A percentile compares a stretch with the other conserved stretches of the same genome.
Conservation (phyloP, 257 asterid genomes). For the Orobanche coerulescens region DNA sequence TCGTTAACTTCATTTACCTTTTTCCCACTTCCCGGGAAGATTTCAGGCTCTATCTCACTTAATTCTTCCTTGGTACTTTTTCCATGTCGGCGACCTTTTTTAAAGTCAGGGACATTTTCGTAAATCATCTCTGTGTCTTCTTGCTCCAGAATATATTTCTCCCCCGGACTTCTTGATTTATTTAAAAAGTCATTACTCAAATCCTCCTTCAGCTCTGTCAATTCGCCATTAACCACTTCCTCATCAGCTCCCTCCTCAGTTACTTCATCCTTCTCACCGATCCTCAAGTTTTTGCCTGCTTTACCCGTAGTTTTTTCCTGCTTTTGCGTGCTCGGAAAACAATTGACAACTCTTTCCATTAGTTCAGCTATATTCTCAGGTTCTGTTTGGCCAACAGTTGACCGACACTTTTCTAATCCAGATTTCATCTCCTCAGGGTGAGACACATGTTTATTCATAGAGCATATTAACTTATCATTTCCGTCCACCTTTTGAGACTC, state of each 20-base stretch:
- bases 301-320: slow-evolving; percentile 22
- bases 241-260: slow-evolving; percentile 17
- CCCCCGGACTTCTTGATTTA: slow-evolving; percentile 17
- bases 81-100: slow-evolving; percentile 27
- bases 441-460: slow-evolving; percentile 22
- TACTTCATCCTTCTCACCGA: slow-evolving; percentile 25
- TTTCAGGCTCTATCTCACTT: slow-evolving; percentile 25
- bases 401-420: slow-evolving; percentile 16
- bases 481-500: slow-evolving; percentile 38
- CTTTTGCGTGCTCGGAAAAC: slow-evolving; percentile 27
- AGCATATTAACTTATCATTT: slow-evolving; percentile 23
- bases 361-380: slow-evolving; percentile 18
- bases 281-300: slow-evolving; percentile 17
- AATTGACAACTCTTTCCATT: slow-evolving; percentile 17
- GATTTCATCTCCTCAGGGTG: slow-evolving; percentile 16
- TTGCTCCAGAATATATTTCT: slow-evolving; percentile 22
- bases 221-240: too few species aligned
- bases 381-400: slow-evolving; percentile 14
- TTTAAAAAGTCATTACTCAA: too few species aligned
- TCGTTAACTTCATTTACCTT: slow-evolving; percentile 24
- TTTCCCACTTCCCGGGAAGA: slow-evolving; percentile 15
- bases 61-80: slow-evolving; percentile 21
- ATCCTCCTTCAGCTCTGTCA: too few species aligned
- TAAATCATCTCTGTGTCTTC: slow-evolving; percentile 19
- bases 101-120: slow-evolving; percentile 24